Conservation (phyloP, 108 stramenopile species). For the Cylindrotheca fusiformis region DNA sequence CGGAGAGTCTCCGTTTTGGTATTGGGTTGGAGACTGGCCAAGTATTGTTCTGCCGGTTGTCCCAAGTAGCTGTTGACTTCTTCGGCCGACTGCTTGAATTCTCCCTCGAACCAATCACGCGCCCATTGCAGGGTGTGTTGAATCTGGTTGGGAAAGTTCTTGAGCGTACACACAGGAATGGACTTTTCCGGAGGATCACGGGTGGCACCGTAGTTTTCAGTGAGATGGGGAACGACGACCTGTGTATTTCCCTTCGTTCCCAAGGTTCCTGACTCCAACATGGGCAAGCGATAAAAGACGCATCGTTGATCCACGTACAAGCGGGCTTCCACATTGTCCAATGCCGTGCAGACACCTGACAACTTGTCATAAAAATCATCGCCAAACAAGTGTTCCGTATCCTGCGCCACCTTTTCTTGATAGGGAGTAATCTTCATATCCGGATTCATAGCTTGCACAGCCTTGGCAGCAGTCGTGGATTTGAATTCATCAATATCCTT, state of each 20-base stretch:
- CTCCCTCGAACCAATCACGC: slow-evolving; percentile 98
- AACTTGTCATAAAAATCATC: slow-evolving; percentile 96
- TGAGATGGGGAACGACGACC: slow-evolving; percentile 94
- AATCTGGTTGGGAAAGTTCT: slow-evolving; percentile 99
- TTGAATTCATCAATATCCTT: slow-evolving; percentile 94
- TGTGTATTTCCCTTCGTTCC: slow-evolving; percentile 98
- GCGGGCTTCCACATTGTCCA: slow-evolving; percentile 98
- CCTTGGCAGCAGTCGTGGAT: slow-evolving; percentile 84
- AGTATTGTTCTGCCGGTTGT: slow-evolving; percentile 65
- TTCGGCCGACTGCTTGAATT: slow-evolving; percentile 93
- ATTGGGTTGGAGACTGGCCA: slow-evolving; percentile 87
- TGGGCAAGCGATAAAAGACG: slow-evolving; percentile 93
- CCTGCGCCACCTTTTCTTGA: slow-evolving; percentile 91
- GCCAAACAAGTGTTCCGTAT: slow-evolving; percentile 95
- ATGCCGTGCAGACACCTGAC: slow-evolving; percentile 95
- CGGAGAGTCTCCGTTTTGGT: slow-evolving; percentile 88
- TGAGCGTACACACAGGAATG: slow-evolving; percentile 98
- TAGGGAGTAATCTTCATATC: slow-evolving; percentile 80
- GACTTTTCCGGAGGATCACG: slow-evolving; percentile 98
- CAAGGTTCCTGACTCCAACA: slow-evolving; percentile 98
- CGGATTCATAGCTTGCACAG: slow-evolving; percentile 91
- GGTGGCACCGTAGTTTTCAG: slow-evolving; percentile 98
- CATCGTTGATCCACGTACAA: slow-evolving; percentile 97
- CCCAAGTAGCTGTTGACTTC: slow-evolving; percentile 93
- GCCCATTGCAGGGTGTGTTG: slow-evolving; percentile 99